These are phyloP conservation scores for Myriosclerotinia curreyana DNA, from an alignment of 2,329 filamentous ascomycete species.

Conservation along the genomic window DNA sequence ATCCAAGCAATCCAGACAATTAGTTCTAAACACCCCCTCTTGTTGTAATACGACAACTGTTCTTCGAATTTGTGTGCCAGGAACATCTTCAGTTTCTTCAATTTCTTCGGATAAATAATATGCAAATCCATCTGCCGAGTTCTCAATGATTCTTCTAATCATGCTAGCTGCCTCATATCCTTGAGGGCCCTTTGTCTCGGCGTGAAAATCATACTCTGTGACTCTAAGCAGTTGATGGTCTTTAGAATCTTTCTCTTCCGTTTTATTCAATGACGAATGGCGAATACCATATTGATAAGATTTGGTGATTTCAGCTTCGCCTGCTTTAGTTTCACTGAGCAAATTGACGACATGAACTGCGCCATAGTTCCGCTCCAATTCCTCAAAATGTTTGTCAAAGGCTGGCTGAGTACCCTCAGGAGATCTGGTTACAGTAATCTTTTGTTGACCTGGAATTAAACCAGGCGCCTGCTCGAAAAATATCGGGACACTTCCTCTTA, in stretches of 20 bases:
- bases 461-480: constrained; percentile 97
- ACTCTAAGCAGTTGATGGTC: constrained; percentile 74
- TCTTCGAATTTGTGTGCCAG: constrained; percentile 41
- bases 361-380: constrained; percentile 82
- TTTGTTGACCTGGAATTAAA: constrained; percentile 86
- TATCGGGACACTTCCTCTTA: constrained; percentile 87
- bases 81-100: constrained; percentile 43
- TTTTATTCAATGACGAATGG: constrained; percentile 67
- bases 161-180: constrained; percentile 89
- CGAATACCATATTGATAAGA: constrained; percentile 76
- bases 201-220: constrained; percentile 95
- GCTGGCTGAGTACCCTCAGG: constrained; percentile 88
- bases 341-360: constrained; percentile 91
- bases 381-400: constrained; percentile 91
- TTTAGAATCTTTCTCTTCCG: constrained; percentile 51
- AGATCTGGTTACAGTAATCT: constrained; percentile 86
- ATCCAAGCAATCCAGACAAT: constrained; percentile 94
- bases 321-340: constrained; percentile 83
- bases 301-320: constrained; percentile 78
- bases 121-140: constrained; percentile 83
- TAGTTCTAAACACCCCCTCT: constrained; percentile 92
- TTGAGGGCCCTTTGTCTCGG: constrained; percentile 79
- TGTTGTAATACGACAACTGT: constrained; percentile 77
- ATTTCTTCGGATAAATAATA: constrained; percentile 81
- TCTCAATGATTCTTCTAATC: constrained; percentile 74